A percentile compares a stretch with the other conserved stretches of the same genome.
These are phyloP conservation scores for Saprolegnia diclina DNA, from an alignment of 352 stramenopile genomes.

Conservation along the genomic window DNA sequence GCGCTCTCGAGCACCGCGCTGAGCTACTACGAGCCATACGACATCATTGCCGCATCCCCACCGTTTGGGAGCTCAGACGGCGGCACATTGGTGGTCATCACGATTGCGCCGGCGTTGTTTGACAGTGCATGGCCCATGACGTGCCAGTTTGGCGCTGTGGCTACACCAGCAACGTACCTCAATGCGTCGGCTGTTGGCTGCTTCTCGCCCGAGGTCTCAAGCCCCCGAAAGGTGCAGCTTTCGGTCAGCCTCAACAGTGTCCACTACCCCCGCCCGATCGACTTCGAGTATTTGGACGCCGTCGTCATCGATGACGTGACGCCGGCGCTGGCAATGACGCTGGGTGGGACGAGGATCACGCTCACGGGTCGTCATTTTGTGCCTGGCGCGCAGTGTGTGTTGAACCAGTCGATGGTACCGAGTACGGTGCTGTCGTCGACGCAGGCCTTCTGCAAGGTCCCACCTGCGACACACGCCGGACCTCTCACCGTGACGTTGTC, in stretches of 20 bases:
- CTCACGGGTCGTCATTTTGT: background rate
- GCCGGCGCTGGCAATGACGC: background rate
- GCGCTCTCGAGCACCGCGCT: background rate
- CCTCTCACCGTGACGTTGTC: background rate
- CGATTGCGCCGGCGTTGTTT: background rate
- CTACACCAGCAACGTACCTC: background rate
- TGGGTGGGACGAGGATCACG: background rate
- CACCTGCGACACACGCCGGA: background rate
- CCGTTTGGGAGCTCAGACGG: background rate
- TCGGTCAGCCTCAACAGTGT: background rate
- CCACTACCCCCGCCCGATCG: background rate
- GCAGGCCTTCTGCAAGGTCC: background rate
- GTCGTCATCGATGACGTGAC: background rate
- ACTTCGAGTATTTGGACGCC: background rate
- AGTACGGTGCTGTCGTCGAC: background rate
- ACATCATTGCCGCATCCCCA: background rate
- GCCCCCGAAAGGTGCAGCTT: background rate
- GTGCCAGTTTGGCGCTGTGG: conserved; percentile 10
- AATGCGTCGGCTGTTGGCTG: background rate
- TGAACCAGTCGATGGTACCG: too few species aligned
- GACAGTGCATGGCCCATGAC: background rate
- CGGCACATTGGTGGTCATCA: conserved; percentile 10
- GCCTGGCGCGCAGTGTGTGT: background rate
- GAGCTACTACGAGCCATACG: conserved; percentile 9
- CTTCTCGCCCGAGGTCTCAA: background rate